These are phyloP conservation scores for Neofusicoccum laricinum DNA, from an alignment of 2,329 filamentous ascomycete genomes.

Conservation along the genomic window DNA sequence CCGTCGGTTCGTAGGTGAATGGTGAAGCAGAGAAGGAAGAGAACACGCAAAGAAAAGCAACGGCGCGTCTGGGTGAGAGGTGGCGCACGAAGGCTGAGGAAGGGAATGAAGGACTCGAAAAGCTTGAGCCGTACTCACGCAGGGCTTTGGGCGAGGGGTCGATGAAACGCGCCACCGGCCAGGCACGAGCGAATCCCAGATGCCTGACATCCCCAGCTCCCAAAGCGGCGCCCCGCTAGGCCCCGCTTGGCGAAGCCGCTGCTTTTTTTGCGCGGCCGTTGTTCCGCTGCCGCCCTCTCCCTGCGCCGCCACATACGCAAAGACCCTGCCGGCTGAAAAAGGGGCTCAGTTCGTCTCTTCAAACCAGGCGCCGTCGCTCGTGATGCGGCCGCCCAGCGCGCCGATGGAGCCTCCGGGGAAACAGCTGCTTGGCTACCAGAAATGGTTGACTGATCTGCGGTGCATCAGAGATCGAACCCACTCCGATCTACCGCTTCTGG, in stretches of 20 bases:
- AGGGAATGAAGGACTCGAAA: slow-evolving; percentile 12
- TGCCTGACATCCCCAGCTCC: neutral
- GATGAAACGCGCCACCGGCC: slow-evolving; percentile 9
- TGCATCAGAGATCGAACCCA: slow-evolving; percentile 9
- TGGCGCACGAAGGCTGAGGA: neutral
- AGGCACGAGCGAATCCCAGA: slow-evolving; percentile 13
- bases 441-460: slow-evolving; percentile 5
- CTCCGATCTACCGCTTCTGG: neutral
- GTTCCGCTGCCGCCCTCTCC: slow-evolving; percentile 2
- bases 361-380: neutral
- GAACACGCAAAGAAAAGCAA: neutral
- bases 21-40: neutral
- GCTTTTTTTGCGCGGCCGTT: neutral
- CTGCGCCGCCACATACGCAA: slow-evolving; percentile 5
- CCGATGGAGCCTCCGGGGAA: neutral
- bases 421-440: neutral
- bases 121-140: slow-evolving; percentile 4
- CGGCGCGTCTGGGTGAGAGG: neutral
- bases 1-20: neutral
- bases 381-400: neutral
- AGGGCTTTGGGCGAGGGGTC: neutral
- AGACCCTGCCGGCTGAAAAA: neutral
- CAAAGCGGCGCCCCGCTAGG: neutral
- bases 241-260: neutral
- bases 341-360: neutral